A percentile compares a stretch with the other conserved stretches of the same genome.
These are phyloP conservation scores for Pichia californica DNA, from an alignment of 805 yeast genomes.

Conservation along the genomic window DNA sequence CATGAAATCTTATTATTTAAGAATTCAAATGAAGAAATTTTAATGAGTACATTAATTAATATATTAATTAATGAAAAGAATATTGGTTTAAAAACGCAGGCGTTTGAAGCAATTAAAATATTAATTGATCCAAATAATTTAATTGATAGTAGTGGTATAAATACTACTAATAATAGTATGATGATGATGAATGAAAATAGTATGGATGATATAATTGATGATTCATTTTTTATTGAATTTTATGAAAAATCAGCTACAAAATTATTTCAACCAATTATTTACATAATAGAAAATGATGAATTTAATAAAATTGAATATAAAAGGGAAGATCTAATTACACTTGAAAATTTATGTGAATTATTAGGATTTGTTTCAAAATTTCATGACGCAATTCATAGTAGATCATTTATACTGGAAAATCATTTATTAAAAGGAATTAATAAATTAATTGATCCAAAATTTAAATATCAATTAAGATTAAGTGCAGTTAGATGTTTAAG, in stretches of 20 bases:
- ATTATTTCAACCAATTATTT: slow-evolving; percentile 25
- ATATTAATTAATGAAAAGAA: slow-evolving; percentile 57
- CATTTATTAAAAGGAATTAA: slow-evolving; percentile 52
- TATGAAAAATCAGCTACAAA: slow-evolving; percentile 39
- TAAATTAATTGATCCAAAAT: slow-evolving; percentile 36
- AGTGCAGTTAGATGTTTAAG: slow-evolving; percentile 68
- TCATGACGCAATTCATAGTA: slow-evolving; percentile 51
- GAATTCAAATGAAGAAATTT: slow-evolving; percentile 32
- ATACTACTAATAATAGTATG: background rate
- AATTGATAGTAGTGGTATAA: slow-evolving; percentile 1
- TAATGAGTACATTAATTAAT: slow-evolving; percentile 48
- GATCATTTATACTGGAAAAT: slow-evolving; percentile 58
- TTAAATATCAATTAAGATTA: slow-evolving; percentile 50
- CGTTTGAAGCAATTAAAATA: slow-evolving; percentile 74
- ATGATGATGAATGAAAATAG: slow-evolving; percentile 1
- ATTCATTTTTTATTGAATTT: slow-evolving; percentile 47
- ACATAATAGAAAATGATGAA: slow-evolving; percentile 9
- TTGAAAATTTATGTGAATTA: slow-evolving; percentile 54
- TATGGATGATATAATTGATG: slow-evolving; percentile 26
- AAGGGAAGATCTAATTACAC: slow-evolving; percentile 8
- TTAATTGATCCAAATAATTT: slow-evolving; percentile 51
- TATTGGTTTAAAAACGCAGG: slow-evolving; percentile 73
- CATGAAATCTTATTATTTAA: slow-evolving; percentile 67
- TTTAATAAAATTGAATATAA: background rate
- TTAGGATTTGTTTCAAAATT: slow-evolving; percentile 59